Evolutionary conservation across 495 filamentous ascomycete genomes (phyloP).

Genomic region (Aspergillus homomorphus): DNA sequence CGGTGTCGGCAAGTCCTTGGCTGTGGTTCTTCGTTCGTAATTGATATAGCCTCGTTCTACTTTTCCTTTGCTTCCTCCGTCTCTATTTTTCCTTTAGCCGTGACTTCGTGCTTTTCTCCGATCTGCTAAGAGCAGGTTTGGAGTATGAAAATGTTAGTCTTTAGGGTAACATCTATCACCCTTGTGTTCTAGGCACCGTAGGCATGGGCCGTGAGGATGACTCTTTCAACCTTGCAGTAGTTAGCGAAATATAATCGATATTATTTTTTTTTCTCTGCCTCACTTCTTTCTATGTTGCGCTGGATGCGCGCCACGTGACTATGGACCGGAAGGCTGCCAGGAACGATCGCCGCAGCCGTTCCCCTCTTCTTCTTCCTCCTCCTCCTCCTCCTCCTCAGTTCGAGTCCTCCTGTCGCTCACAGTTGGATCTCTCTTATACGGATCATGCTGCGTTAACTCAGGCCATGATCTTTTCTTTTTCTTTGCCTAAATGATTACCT

Average conservation of each 20-base stretch:
- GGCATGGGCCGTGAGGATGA: no score
- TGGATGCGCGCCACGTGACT: constrained; percentile 17
- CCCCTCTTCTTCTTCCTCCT: constrained; percentile 8
- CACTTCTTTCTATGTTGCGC: neutral
- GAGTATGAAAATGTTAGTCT: neutral
- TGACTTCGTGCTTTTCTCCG: neutral
- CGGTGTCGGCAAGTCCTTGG: neutral
- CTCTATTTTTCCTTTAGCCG: neutral
- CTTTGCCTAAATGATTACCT: constrained; percentile 15
- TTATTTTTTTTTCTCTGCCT: neutral
- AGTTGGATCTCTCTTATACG: constrained; percentile 6
- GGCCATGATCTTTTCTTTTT: constrained; percentile 32
- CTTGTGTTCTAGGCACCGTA: neutral
- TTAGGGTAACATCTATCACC: neutral
- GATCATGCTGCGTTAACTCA: constrained; percentile 25
- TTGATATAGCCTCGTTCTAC: neutral
- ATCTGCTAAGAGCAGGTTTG: neutral
- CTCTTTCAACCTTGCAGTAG: constrained; percentile 1
- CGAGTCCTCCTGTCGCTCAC: constrained; percentile 17
- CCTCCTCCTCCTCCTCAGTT: constrained; percentile 13
- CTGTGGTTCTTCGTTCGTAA: neutral
- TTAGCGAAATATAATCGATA: neutral
- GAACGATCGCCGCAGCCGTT: constrained; percentile 4
- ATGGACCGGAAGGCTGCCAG: constrained; percentile 11
- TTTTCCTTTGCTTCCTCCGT: neutral